These are phyloP conservation scores for Fusarium sp. DNA, from an alignment of 2,329 filamentous ascomycete species.

Conservation along the genomic window DNA sequence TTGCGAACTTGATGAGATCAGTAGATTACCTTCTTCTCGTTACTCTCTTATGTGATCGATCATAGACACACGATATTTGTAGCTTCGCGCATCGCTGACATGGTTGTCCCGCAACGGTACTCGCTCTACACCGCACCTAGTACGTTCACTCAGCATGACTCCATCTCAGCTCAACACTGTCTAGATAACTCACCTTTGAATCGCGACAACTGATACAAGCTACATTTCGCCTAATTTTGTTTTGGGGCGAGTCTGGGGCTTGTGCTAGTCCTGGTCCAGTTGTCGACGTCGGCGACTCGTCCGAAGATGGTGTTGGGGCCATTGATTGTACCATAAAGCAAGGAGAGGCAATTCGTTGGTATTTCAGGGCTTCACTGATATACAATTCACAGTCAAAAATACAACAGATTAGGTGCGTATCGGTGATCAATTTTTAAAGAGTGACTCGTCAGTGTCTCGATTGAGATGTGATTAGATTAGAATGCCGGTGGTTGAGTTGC, in stretches of 20 bases:
- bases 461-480: constrained; percentile 11
- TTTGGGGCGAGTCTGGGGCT: constrained; percentile 35
- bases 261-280: constrained; percentile 40
- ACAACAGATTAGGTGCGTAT: constrained; percentile 3
- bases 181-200: constrained; percentile 56
- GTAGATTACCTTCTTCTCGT: constrained; percentile 60
- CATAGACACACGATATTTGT: constrained; percentile 61
- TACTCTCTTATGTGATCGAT: constrained; percentile 64
- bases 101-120: constrained; percentile 56
- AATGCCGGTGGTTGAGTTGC: constrained; percentile 3
- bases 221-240: constrained; percentile 56
- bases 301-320: constrained; percentile 52
- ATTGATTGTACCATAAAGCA: constrained; percentile 47
- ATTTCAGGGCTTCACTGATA: constrained; percentile 4
- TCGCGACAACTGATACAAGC: constrained; percentile 59
- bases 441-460: constrained; percentile 5
- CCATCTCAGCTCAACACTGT: constrained; percentile 54
- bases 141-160: constrained; percentile 56
- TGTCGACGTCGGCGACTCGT: constrained; percentile 49
- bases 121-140: constrained; percentile 63
- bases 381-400: constrained; percentile 15
- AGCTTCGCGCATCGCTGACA: constrained; percentile 64
- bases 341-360: constrained; percentile 12
- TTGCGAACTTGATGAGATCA: neutral
- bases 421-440: constrained; percentile 6